Evolutionary conservation across 371 early-diverging fungal genomes (phyloP).

Genomic region (Lichtheimia ramosa): DNA sequence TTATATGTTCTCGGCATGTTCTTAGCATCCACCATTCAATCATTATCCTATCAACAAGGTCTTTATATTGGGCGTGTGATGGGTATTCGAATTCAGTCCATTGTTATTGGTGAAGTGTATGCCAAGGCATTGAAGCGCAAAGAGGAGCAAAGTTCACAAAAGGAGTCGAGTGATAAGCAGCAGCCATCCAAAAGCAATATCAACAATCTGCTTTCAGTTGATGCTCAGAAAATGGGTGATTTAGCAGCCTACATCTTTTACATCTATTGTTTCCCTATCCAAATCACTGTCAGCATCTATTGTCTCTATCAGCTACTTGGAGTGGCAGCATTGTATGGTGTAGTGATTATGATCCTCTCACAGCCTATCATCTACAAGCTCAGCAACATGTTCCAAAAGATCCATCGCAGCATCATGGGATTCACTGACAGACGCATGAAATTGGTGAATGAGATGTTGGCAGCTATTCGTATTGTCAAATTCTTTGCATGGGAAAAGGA

Average conservation of each 20-base stretch:
- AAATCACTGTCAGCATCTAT: slow-evolving; percentile 59
- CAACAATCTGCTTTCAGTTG: slow-evolving; percentile 55
- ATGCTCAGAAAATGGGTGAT: slow-evolving; percentile 55
- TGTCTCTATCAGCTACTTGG: slow-evolving; percentile 67
- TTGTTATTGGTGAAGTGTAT: slow-evolving; percentile 61
- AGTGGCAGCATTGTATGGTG: slow-evolving; percentile 63
- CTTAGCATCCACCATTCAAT: slow-evolving; percentile 47
- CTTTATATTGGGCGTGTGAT: slow-evolving; percentile 56
- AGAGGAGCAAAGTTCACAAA: slow-evolving; percentile 32
- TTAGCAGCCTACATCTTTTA: slow-evolving; percentile 55
- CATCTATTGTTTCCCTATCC: slow-evolving; percentile 63
- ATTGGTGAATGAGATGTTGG: slow-evolving; percentile 66
- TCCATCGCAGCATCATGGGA: slow-evolving; percentile 53
- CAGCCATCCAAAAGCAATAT: slow-evolving; percentile 34
- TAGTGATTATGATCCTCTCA: slow-evolving; percentile 52
- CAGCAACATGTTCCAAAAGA: slow-evolving; percentile 45
- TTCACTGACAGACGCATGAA: slow-evolving; percentile 66
- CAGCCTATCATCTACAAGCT: slow-evolving; percentile 62
- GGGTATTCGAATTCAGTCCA: slow-evolving; percentile 55
- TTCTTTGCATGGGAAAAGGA: slow-evolving; percentile 81
- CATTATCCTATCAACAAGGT: slow-evolving; percentile 47
- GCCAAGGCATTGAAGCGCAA: slow-evolving; percentile 55
- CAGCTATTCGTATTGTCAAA: slow-evolving; percentile 77
- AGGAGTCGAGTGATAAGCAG: slow-evolving; percentile 7
- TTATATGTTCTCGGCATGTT: slow-evolving; percentile 63